phyloP scores from a whole-genome alignment of 2,329 filamentous ascomycete genomes.

The Microsporum ferrugineum region DNA sequence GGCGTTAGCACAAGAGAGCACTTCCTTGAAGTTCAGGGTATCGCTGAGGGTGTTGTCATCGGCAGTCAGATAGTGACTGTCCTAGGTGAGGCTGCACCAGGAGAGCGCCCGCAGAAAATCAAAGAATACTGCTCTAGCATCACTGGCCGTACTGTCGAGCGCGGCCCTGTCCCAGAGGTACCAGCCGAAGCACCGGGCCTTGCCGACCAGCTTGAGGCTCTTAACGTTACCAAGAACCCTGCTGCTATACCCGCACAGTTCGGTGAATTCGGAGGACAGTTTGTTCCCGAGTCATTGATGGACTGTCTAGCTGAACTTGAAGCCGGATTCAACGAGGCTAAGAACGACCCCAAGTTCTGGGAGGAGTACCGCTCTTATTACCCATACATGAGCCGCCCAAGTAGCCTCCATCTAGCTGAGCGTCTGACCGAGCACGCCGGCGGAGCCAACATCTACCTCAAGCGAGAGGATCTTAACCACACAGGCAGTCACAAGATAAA shows the following conservation, averaged over 20 bases:
- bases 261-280: constrained; percentile 92
- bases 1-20: constrained; percentile 93
- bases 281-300: constrained; percentile 95
- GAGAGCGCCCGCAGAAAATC: constrained; percentile 58
- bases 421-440: constrained; percentile 79
- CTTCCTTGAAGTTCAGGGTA: constrained; percentile 69
- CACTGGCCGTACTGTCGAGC: constrained; percentile 44
- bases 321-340: constrained; percentile 76
- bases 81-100: constrained; percentile 55
- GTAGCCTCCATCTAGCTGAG: constrained; percentile 79
- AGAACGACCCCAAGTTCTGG: constrained; percentile 86
- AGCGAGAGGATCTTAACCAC: constrained; percentile 95
- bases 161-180: constrained; percentile 33
- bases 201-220: constrained; percentile 70
- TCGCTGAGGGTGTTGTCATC: constrained; percentile 91
- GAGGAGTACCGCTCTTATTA: constrained; percentile 94
- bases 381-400: constrained; percentile 91
- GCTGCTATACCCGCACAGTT: constrained; percentile 70
- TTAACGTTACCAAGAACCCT: constrained; percentile 52
- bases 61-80: constrained; percentile 88
- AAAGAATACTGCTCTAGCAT: constrained; percentile 76
- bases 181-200: constrained; percentile 49
- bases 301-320: constrained; percentile 88
- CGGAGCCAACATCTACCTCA: constrained; percentile 93
- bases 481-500: constrained; percentile 99